Evolutionary conservation across 306 rosid species (phyloP), one percentile per base, ranked within the genome.

Genomic region (Vigna angularis): DNA sequence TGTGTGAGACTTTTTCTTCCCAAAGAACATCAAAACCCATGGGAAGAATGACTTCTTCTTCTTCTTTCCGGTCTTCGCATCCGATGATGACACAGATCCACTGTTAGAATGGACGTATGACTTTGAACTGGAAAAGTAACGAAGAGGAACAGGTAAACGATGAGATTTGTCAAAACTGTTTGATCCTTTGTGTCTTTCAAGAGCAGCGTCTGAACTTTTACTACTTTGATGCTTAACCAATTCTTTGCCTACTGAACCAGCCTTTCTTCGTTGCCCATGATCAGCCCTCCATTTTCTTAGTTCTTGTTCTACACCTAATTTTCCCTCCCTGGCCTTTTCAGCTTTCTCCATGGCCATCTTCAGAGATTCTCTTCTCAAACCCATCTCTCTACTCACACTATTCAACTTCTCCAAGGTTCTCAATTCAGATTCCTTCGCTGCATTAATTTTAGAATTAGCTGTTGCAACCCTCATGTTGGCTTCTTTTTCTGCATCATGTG

Each of bases 281-380:
- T 91, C 99, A 1, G 97, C 79, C 85, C 98, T 89, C 99, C 99
- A 95, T 69, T 85, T 93, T 82, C 99, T 88, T 53, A 95, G 62
- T 79, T 95, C 96, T 75, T 95, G 98, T 79, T 95, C 99, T 38
- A 83, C 91, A 15, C 85, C 93, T 84, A 95, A 70, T 80, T 95
- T 95, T 67, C 97, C 99, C 84, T 93, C 97, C 86, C 87, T 87
- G 61, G 99, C 98, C 82, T 84, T 93, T 83, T 95, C 99, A 15
- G 97, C 97, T 79, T 80, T 95, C 4, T 84, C 90, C 93, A 93
- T 85, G 9, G 99, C 99, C 22, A 76, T 44, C 82, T 81, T 88
- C 66, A 95, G 81, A 28, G 90, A 90, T 68, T 87, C 99, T 73
- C 84, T 91, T 81, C 89, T 86, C 7, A 81, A 74, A 77, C 86